Percentiles rank a stretch among this genome's conserved stretches.
Conservation (phyloP, 140 eudicot species). For the Bidens hawaiensis region DNA sequence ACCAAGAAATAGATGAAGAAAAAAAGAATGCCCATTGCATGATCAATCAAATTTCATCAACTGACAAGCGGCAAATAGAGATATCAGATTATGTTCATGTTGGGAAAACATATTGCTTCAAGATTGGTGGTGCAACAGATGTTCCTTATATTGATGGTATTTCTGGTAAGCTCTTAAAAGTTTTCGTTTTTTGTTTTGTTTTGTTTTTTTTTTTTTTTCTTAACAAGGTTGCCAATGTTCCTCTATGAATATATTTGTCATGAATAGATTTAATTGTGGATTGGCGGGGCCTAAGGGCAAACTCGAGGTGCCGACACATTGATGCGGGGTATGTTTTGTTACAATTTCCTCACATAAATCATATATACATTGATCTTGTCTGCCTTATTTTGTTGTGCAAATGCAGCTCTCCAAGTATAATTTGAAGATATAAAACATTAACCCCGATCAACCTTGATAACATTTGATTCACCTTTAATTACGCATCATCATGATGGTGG, state of each 20-base stretch:
- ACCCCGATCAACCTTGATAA: neutral
- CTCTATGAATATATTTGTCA: neutral
- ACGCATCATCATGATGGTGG: no score
- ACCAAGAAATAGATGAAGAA: neutral
- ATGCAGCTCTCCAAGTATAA: neutral
- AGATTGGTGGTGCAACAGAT: neutral
- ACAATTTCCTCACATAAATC: neutral
- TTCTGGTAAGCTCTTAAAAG: slow-evolving; percentile 1
- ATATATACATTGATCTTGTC: neutral
- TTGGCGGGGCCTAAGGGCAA: no score
- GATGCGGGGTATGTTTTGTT: neutral
- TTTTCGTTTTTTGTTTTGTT: no score
- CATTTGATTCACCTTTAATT: no score
- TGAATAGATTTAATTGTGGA: neutral
- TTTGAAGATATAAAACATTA: neutral
- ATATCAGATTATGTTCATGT: slow-evolving; percentile 20
- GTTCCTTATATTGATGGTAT: neutral
- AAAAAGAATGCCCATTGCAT: neutral
- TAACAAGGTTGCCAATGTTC: neutral
- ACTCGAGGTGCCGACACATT: neutral
- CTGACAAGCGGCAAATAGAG: slow-evolving; percentile 4
- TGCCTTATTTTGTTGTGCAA: neutral
- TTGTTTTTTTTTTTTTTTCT: neutral
- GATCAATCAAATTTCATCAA: slow-evolving; percentile 3
- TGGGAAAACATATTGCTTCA: slow-evolving; percentile 3